Conservation (phyloP, 139 green algal species). For the Picochlorum sp. region DNA sequence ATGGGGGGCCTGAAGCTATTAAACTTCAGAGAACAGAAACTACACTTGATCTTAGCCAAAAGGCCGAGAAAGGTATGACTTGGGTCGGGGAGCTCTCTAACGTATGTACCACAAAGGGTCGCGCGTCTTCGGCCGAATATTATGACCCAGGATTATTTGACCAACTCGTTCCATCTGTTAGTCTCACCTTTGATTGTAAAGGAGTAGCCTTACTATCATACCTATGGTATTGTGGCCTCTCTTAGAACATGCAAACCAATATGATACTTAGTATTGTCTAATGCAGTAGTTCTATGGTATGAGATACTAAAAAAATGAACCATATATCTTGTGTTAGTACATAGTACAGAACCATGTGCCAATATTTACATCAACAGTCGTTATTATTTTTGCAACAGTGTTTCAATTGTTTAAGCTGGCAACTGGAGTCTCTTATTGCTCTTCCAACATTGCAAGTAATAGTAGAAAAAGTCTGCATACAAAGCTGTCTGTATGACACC, state of each 20-base stretch:
- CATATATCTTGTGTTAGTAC: too few species aligned
- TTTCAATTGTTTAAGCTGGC: constrained; percentile 39
- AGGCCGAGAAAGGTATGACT: constrained; percentile 66
- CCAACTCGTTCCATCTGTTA: too few species aligned
- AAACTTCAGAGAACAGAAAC: constrained; percentile 72
- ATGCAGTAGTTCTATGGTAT: too few species aligned
- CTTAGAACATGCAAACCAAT: too few species aligned
- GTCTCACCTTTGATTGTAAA: background rate
- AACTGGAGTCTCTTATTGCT: constrained; percentile 80
- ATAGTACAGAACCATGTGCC: background rate
- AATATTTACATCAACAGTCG: background rate
- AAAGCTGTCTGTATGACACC: constrained; percentile 86
- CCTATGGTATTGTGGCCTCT: too few species aligned
- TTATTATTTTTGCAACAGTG: background rate
- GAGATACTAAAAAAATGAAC: too few species aligned
- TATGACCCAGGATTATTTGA: background rate
- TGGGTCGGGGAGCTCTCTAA: background rate
- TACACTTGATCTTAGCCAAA: constrained; percentile 79
- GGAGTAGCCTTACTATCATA: too few species aligned
- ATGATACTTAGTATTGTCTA: too few species aligned
- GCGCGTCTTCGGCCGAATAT: background rate
- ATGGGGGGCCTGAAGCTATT: constrained; percentile 45
- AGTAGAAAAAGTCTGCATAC: constrained; percentile 99
- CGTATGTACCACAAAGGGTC: background rate
- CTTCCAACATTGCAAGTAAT: constrained; percentile 74